phyloP scores from a whole-genome alignment of 371 early-diverging fungal genomes.

The Circinella umbellata region DNA sequence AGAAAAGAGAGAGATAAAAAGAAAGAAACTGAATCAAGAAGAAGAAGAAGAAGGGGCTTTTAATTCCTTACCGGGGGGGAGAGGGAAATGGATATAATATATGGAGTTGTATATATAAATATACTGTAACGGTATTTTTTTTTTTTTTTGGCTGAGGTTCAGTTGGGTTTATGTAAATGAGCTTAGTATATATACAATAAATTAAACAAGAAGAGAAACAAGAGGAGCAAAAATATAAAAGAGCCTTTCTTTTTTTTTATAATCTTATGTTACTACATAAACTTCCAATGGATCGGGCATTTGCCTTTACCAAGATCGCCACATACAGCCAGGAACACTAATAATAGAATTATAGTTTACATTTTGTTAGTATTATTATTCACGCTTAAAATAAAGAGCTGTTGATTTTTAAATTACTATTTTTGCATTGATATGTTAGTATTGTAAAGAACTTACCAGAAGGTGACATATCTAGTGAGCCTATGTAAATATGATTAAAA shows the following conservation, averaged over 20 bases:
- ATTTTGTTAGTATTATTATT: background rate
- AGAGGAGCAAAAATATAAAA: no score
- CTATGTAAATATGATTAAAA: constrained; percentile 17
- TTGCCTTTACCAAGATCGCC: constrained; percentile 23
- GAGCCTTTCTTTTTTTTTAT: background rate
- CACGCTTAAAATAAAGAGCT: background rate
- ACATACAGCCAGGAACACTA: constrained; percentile 34
- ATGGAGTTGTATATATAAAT: no score
- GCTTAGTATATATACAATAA: no score
- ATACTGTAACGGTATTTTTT: no score
- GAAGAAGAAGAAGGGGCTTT: constrained; percentile 1
- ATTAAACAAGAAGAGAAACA: no score
- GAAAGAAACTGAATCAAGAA: constrained; percentile 10
- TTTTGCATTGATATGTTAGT: no score
- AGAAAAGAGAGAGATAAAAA: constrained; percentile 10
- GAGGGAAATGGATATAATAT: background rate
- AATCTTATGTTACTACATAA: constrained; percentile 6
- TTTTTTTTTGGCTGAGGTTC: no score
- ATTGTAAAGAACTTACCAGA: constrained; percentile 24
- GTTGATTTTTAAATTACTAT: no score
- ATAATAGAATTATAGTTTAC: background rate
- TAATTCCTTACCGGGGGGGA: background rate
- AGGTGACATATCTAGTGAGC: constrained; percentile 45
- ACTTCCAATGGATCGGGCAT: constrained; percentile 30
- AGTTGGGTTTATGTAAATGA: no score